Base-by-base conservation (phyloP, 371 early-diverging fungal species). In the Choanephora cucurbitarum region DNA sequence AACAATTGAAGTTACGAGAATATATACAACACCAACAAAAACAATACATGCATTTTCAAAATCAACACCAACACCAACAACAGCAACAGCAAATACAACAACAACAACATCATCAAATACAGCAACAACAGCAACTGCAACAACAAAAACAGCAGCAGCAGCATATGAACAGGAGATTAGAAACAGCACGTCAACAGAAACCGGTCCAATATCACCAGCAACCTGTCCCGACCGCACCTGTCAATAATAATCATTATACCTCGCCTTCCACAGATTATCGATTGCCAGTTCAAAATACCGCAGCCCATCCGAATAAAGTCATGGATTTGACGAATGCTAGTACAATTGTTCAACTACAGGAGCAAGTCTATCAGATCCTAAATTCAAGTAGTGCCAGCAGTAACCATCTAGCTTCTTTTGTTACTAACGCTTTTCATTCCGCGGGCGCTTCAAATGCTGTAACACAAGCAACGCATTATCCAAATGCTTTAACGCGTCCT, bases 21-120 rank as follows among this genome's bases (percentile, higher is more conserved):
- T 17, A 46, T 7, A 40, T 21, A 45, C 49, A 57, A 37, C 19
- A 33, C 0, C 44, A 57, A 23, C 58, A 44, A 33, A 6, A 43
- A 24, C 28, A 49, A 8, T 40, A 24, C 2, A 40, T 33, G 8
- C 22, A 52, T 21, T 44, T 55, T 4, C 60, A 55, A 31, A 34
- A 34, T 32, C 32, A 44, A 19, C 22, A 17, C 1, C 56, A 47
- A 28, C 56, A 55, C 13, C 21, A 55, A 1, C 14, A 17, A 15
- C 47, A 55, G 14, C 28, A 41, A 40, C 56, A 55, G 13, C 39
- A 34, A 18, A 23, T 37, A 21, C 14, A 55, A 8, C 18, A 23
- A 41, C 22, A 32, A 11, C 32, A 48, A 9, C 44, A 44, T 4
- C 39, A 52, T 3, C 15, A 22, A 9, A 28, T 32, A 32, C 52